A percentile compares a stretch with the other conserved stretches of the same genome.
Conservation (phyloP, 768 basidiomycete genomes). For the Lactifluus volemus region DNA sequence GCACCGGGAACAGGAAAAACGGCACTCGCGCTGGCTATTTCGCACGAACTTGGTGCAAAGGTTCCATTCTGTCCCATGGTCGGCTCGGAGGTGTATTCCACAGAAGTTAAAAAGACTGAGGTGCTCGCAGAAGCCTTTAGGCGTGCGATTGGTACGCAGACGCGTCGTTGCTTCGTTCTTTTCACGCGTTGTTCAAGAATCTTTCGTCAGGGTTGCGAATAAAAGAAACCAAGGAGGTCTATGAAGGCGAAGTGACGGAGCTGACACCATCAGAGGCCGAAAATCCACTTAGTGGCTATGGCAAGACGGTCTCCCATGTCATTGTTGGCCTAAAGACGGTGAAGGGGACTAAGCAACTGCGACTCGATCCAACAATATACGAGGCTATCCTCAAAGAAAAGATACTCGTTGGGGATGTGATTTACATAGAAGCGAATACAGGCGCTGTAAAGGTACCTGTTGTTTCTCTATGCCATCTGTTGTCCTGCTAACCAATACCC, state of each 20-base stretch:
- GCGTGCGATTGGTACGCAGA: slow-evolving; percentile 79
- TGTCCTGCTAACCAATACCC: not conserved
- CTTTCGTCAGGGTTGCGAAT: slow-evolving; percentile 72
- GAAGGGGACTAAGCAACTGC: slow-evolving; percentile 81
- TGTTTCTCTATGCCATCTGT: not conserved
- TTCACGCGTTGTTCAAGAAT: not conserved
- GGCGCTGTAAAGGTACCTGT: slow-evolving; percentile 85
- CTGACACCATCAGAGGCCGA: slow-evolving; percentile 94
- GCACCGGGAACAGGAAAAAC: slow-evolving; percentile 98
- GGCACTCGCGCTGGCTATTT: slow-evolving; percentile 89
- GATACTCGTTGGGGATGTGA: slow-evolving; percentile 92
- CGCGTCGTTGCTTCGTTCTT: not conserved
- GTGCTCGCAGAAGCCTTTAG: slow-evolving; percentile 92
- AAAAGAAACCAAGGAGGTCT: slow-evolving; percentile 98
- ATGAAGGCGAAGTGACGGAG: slow-evolving; percentile 97
- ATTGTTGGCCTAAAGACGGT: slow-evolving; percentile 90
- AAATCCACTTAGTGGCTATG: slow-evolving; percentile 95
- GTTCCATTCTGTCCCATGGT: slow-evolving; percentile 99
- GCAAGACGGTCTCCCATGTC: slow-evolving; percentile 98
- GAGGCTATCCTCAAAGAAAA: slow-evolving; percentile 97
- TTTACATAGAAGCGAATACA: slow-evolving; percentile 89
- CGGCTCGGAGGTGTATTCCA: slow-evolving; percentile 92
- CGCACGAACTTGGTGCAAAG: slow-evolving; percentile 89
- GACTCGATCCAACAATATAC: slow-evolving; percentile 91
- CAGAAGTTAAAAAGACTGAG: slow-evolving; percentile 99